Base-by-base conservation (phyloP, 805 yeast genomes). In the Candida xiaguanensis region DNA sequence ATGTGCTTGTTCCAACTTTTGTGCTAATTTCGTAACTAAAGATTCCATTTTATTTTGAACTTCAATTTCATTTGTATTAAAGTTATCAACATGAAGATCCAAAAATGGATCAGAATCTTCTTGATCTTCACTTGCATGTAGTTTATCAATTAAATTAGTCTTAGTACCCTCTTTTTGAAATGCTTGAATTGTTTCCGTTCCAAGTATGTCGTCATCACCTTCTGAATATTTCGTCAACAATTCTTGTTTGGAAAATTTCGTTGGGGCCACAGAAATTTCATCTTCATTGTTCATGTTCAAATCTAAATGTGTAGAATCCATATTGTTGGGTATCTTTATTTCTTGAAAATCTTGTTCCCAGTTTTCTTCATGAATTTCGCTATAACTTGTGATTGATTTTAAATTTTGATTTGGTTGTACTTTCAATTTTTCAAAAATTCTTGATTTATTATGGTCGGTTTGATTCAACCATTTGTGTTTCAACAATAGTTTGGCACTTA, bases 381-480 rank as follows among this genome's bases (percentile, higher is more conserved):
- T 46, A 40, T 59, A 60, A 14, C 45, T 52, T 13, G 39, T 45
- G 15, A 62, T 60, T 4, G 63, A 50, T 31, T 51, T 54, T 11
- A 48, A 39, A 15, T 22, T 32, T 24, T 11, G 23, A 7, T 17
- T 5, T 28, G 4, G 19, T 8, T 5, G 31, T 28, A 15, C 11
- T 8, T 26, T 12, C 29, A n/a, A 13, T 9, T 26, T 20, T 9
- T 6, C 24, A 9, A 9, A 20, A 7, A 20, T 6, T 20, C 17
- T 31, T 18, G 20, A 4, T 12, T 26, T 26, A 8, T 9, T 13
- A 15, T 23, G 3, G 4, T 16, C 27, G 14, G 22, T 37, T 24
- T 38, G 46, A 9, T 44, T 48, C 8, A 85, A 49, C 95, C 95
- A 86, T 14, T 70, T 69, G 53, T 84, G 90, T 20, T 67, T 55